Percentiles rank a stretch among this genome's conserved stretches.
These are phyloP conservation scores for Cryphonectria parasitica DNA, from an alignment of 2,329 filamentous ascomycete genomes.

Conservation along the genomic window DNA sequence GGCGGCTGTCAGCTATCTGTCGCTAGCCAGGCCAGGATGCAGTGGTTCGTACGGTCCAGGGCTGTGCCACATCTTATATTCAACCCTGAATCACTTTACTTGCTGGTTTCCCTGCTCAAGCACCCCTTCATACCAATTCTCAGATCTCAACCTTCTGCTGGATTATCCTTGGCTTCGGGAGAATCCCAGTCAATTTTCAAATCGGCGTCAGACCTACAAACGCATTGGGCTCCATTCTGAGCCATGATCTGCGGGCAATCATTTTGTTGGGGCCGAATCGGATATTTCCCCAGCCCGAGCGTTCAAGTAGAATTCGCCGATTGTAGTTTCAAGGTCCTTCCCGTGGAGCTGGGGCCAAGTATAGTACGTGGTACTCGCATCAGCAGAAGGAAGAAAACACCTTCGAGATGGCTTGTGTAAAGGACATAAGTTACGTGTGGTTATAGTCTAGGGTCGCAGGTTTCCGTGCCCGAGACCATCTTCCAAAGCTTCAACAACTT, in stretches of 20 bases:
- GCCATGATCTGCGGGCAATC: neutral
- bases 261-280: neutral
- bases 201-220: neutral
- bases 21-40: neutral
- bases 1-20: neutral
- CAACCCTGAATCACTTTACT: neutral
- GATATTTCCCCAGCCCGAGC: neutral
- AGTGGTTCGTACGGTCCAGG: neutral
- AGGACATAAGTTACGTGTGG: neutral
- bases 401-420: neutral
- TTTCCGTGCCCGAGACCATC: neutral
- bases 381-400: neutral
- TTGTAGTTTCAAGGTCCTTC: neutral
- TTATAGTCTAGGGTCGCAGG: neutral
- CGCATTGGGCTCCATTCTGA: neutral
- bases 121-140: neutral
- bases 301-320: neutral
- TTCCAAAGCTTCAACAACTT: neutral
- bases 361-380: neutral
- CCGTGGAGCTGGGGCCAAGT: neutral
- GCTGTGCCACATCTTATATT: neutral
- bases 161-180: neutral
- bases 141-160: too few relatives aligned
- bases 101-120: neutral
- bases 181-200: neutral